These are phyloP conservation scores for Erysimum cheiri DNA, from an alignment of 441 rosid genomes.

Conservation along the genomic window DNA sequence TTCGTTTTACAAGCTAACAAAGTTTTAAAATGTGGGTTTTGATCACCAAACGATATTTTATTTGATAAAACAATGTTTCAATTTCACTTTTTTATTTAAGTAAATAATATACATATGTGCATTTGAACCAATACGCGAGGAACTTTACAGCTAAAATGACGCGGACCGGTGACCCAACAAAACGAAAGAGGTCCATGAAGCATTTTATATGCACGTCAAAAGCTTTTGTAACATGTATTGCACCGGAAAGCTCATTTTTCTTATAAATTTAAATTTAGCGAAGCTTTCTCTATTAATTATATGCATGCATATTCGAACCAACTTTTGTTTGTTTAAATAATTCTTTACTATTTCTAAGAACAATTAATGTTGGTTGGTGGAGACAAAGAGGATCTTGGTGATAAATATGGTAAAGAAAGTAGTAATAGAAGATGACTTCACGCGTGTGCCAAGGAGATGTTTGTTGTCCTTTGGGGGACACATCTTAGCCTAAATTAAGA, in stretches of 20 bases:
- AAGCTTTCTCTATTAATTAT: conserved; percentile 7
- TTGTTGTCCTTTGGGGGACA: conserved; percentile 46
- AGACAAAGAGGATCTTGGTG: conserved; percentile 45
- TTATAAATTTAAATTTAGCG: neutral
- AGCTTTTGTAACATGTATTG: conserved; percentile 25
- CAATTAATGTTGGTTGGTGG: conserved; percentile 42
- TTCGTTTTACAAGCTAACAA: neutral
- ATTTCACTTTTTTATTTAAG: neutral
- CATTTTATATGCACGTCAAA: conserved; percentile 41
- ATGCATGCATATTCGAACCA: neutral
- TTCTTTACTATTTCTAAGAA: neutral
- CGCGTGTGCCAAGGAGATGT: conserved; percentile 41
- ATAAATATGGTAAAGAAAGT: conserved; percentile 36
- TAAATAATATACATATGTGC: neutral
- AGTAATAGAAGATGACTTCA: conserved; percentile 39
- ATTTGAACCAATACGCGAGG: conserved; percentile 20
- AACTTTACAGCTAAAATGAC: conserved; percentile 47
- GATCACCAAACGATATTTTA: neutral
- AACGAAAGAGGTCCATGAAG: conserved; percentile 34
- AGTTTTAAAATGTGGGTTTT: neutral
- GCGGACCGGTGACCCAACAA: conserved; percentile 28
- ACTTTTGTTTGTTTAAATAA: conserved; percentile 25
- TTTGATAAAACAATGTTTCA: neutral
- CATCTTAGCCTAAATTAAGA: conserved; percentile 39
- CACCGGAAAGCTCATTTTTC: conserved; percentile 13